Percentiles rank a stretch among this genome's conserved stretches.
Evolutionary conservation across 148 eudicot species (phyloP).

Genomic region (Camellia lanceoleosa): DNA sequence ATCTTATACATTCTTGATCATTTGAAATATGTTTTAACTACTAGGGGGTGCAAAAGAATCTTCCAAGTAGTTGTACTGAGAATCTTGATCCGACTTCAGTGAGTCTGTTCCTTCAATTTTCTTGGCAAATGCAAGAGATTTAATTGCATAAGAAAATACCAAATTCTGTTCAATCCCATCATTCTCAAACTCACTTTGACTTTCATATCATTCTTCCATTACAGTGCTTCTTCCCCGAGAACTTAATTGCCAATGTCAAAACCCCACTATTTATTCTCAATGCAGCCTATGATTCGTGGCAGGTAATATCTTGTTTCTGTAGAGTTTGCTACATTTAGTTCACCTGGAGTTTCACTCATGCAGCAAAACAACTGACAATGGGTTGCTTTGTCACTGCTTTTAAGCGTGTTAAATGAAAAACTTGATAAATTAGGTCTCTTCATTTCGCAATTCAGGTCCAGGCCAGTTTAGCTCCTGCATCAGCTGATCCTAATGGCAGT

Average conservation of each 20-base stretch:
- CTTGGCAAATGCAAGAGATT: neutral
- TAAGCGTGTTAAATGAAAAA: neutral
- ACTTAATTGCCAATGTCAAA: conserved; percentile 57
- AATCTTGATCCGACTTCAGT: conserved; percentile 77
- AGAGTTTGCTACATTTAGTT: neutral
- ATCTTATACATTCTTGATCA: neutral
- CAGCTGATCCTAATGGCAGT: conserved; percentile 71
- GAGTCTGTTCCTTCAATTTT: conserved; percentile 24
- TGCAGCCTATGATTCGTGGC: conserved; percentile 98
- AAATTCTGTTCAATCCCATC: neutral
- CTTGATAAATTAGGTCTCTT: neutral
- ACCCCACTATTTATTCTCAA: conserved; percentile 90
- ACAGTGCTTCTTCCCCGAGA: conserved; percentile 98
- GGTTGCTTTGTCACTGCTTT: neutral
- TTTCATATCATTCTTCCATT: conserved; percentile 11
- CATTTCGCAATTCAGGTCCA: conserved; percentile 48
- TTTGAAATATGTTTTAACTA: neutral
- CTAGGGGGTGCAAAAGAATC: conserved; percentile 62
- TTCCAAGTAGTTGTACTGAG: conserved; percentile 64
- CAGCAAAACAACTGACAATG: neutral
- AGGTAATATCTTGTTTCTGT: conserved; percentile 41
- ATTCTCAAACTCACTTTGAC: neutral
- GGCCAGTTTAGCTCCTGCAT: conserved; percentile 71
- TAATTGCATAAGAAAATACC: neutral
- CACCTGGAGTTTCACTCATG: neutral